phyloP scores from a whole-genome alignment of 2,329 filamentous ascomycete genomes.

The Fusarium euwallaceae region DNA sequence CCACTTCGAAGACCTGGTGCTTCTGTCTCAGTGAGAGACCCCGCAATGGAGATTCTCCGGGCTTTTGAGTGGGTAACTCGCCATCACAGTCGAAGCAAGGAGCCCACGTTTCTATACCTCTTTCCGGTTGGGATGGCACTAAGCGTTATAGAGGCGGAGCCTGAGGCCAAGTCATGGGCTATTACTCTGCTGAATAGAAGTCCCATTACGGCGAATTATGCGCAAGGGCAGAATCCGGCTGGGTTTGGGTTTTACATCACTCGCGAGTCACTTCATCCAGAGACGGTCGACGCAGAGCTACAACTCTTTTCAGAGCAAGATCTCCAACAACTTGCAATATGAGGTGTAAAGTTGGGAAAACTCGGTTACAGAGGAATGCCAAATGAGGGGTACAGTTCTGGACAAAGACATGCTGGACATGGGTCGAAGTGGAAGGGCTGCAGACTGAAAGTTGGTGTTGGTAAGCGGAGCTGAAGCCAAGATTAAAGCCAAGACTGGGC shows the following conservation, averaged over 20 bases:
- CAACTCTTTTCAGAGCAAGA: background rate
- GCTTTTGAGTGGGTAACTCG: background rate
- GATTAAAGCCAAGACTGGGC: background rate
- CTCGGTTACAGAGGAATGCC: background rate
- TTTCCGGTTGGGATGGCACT: background rate
- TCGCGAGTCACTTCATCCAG: background rate
- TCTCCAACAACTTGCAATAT: background rate
- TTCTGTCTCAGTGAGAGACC: background rate
- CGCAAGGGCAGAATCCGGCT: background rate
- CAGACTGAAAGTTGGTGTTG: background rate
- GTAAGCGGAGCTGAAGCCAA: background rate
- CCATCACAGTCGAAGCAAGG: conserved; percentile 1
- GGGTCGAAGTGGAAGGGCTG: background rate
- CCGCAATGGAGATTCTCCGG: background rate
- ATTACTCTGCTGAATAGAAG: background rate
- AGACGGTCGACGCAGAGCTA: background rate
- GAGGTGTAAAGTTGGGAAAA: background rate
- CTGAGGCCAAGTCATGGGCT: background rate
- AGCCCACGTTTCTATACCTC: background rate
- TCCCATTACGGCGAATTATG: background rate
- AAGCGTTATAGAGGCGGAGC: background rate
- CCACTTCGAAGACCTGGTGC: background rate
- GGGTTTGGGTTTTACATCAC: conserved; percentile 1
- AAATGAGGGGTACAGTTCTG: background rate
- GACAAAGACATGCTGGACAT: background rate